Evolutionary conservation across 75 land plant genomes (phyloP), one percentile per base, ranked within the genome.

Genomic region (Cupressus sempervirens): DNA sequence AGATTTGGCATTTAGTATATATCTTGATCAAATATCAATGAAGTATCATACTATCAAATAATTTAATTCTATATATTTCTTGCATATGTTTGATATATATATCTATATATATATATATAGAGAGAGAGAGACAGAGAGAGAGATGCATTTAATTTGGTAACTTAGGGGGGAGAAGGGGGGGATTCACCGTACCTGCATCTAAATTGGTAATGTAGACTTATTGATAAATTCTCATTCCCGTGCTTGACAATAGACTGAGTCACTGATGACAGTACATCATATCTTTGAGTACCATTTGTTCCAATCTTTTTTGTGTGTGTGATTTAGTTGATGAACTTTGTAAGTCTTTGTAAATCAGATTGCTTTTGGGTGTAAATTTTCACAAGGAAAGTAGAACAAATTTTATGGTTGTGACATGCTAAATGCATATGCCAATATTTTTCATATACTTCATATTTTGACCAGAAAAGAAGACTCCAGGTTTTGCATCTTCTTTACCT

Each of bases 401-500:
- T 62, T 23, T 23, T 10, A 72, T 23, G 35, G 11, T 2, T 72
- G 12, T 72, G 74, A 72, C 35, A 72, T 72, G 36, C 74, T 72
- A 12, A 3, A 72, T 72, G 35, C 14, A 32, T 32, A 30, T 72
- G 35, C 12, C 30, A 32, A 72, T 32, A 72, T 72, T 72, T 72
- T 72, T 32, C 14, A 72, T 72, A 11, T 72, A 32, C 32, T 70
- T 70, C 73, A 72, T 13, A 72, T 32, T 32, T 72, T 32, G 15
- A 29, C 74, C 74, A 72, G 74, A 72, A 72, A 30, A 35, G 74
- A 30, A 32, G 35, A 72, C 48, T 79, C 45, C 81, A 79, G n/a
- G 81, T 40, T 40, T 43, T 43, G 3, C 23, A 15, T 43, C 72
- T 3, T 86, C 82, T 76, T 84, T 84, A 12, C 41, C 90, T 72